These are phyloP conservation scores for Parathielavia hyrcaniae DNA, from an alignment of 495 filamentous ascomycete species.

Conservation along the genomic window DNA sequence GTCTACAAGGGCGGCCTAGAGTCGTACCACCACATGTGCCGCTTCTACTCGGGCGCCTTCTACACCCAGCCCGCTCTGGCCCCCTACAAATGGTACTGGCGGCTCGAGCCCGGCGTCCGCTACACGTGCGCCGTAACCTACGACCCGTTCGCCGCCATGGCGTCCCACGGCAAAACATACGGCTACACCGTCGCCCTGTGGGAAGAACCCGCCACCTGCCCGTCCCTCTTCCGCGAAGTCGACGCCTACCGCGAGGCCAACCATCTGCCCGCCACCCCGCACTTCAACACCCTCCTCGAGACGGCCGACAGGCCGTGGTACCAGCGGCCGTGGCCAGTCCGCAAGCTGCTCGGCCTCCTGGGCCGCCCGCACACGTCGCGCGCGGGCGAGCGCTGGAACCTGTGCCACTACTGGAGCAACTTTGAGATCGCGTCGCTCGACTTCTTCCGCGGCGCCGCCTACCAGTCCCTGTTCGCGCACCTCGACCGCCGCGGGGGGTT, in stretches of 20 bases:
- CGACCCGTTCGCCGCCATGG: conserved; percentile 52
- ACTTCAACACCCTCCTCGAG: conserved; percentile 39
- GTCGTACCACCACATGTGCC: conserved; percentile 95
- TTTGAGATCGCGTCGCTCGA: conserved; percentile 52
- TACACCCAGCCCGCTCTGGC: conserved; percentile 40
- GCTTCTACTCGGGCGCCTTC: conserved; percentile 92
- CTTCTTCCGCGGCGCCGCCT: conserved; percentile 45
- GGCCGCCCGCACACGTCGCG: conserved; percentile 29
- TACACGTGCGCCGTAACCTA: conserved; percentile 51
- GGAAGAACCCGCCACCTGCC: conserved; percentile 46
- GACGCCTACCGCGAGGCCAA: conserved; percentile 40
- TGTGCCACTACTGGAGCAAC: conserved; percentile 55
- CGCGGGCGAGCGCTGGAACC: conserved; percentile 42
- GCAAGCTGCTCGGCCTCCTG: conserved; percentile 34
- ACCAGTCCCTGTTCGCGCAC: conserved; percentile 44
- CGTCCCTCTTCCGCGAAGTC: conserved; percentile 44
- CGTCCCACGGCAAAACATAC: conserved; percentile 45
- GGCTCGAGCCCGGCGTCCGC: conserved; percentile 48
- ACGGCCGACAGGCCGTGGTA: conserved; percentile 29
- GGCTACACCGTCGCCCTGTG: conserved; percentile 48
- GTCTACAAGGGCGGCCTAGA: conserved; percentile 99
- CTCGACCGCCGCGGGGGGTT: conserved; percentile 48
- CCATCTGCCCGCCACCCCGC: conserved; percentile 26
- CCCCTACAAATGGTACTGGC: conserved; percentile 51
- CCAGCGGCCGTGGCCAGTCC: conserved; percentile 35